These are phyloP conservation scores for Thecaphora frezii DNA, from an alignment of 1,284 basidiomycete genomes.

Conservation along the genomic window DNA sequence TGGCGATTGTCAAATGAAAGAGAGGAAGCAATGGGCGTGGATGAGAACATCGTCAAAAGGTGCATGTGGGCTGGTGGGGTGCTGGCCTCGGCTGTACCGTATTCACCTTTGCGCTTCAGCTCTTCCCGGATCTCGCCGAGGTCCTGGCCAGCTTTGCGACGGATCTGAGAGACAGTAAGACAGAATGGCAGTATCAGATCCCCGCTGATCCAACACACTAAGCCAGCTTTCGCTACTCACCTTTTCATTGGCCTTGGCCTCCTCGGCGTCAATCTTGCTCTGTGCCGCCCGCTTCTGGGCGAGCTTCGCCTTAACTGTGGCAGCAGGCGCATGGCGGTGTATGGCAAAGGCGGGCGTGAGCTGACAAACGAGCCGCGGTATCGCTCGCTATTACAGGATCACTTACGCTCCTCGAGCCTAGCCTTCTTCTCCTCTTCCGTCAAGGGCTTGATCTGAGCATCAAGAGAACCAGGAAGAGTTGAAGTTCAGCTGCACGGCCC, in stretches of 20 bases:
- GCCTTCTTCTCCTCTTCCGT: slow-evolving; percentile 91
- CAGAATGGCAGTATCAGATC: background rate
- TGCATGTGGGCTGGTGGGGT: no score
- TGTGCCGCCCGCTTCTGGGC: slow-evolving; percentile 51
- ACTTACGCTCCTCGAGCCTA: slow-evolving; percentile 69
- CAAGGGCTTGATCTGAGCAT: slow-evolving; percentile 74
- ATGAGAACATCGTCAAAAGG: background rate
- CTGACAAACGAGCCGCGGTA: background rate
- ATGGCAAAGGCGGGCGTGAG: background rate
- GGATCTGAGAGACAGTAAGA: slow-evolving; percentile 28
- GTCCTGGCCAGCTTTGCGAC: slow-evolving; percentile 56
- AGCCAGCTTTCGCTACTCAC: slow-evolving; percentile 3
- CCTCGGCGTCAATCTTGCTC: slow-evolving; percentile 46
- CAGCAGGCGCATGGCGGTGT: no score
- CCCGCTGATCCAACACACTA: no score
- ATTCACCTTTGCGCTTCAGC: slow-evolving; percentile 49
- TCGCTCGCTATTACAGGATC: no score
- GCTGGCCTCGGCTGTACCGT: background rate
- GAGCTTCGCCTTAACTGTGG: slow-evolving; percentile 44
- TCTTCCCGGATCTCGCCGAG: slow-evolving; percentile 45
- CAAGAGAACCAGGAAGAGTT: background rate
- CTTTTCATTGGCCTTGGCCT: slow-evolving; percentile 49
- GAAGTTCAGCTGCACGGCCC: background rate
- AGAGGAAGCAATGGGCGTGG: background rate
- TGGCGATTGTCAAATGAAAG: slow-evolving; percentile 6